Evolutionary conservation across 2,329 filamentous ascomycete genomes (phyloP).

Genomic region (Alternaria rosae): DNA sequence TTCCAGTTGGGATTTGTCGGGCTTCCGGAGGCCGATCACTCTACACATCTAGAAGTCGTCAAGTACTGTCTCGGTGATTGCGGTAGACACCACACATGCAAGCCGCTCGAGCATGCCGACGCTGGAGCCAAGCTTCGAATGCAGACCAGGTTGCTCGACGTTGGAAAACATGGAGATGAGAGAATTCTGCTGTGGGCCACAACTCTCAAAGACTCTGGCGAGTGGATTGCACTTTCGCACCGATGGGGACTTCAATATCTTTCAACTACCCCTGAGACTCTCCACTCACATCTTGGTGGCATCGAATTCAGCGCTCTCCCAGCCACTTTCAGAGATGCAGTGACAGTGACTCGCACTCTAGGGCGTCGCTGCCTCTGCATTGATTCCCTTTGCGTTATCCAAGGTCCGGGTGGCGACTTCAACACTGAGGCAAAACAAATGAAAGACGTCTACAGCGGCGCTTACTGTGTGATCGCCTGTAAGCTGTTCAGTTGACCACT

Average conservation of each 20-base stretch:
- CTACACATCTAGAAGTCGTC: slow-evolving; percentile 13
- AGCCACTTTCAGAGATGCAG: slow-evolving; percentile 30
- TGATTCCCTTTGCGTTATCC: slow-evolving; percentile 38
- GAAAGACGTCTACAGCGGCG: slow-evolving; percentile 34
- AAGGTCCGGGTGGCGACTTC: slow-evolving; percentile 32
- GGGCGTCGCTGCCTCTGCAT: slow-evolving; percentile 37
- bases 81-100: slow-evolving; percentile 12
- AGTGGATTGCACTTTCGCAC: slow-evolving; percentile 28
- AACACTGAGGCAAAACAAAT: slow-evolving; percentile 26
- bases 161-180: slow-evolving; percentile 2
- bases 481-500: slow-evolving; percentile 10
- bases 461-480: slow-evolving; percentile 34
- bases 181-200: slow-evolving; percentile 9
- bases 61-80: slow-evolving; percentile 21
- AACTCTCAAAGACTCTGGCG: not conserved
- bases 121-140: not conserved
- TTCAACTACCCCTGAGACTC: slow-evolving; percentile 11
- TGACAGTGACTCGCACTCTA: slow-evolving; percentile 25
- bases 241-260: slow-evolving; percentile 18
- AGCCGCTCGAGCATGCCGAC: not conserved
- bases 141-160: slow-evolving; percentile 20
- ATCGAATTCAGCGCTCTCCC: slow-evolving; percentile 11
- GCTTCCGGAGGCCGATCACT: slow-evolving; percentile 12
- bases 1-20: slow-evolving; percentile 14
- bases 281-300: not conserved